Evolutionary conservation across 2,329 filamentous ascomycete genomes (phyloP), one percentile per base, ranked within the genome.

Genomic region (Calycina herbarum): DNA sequence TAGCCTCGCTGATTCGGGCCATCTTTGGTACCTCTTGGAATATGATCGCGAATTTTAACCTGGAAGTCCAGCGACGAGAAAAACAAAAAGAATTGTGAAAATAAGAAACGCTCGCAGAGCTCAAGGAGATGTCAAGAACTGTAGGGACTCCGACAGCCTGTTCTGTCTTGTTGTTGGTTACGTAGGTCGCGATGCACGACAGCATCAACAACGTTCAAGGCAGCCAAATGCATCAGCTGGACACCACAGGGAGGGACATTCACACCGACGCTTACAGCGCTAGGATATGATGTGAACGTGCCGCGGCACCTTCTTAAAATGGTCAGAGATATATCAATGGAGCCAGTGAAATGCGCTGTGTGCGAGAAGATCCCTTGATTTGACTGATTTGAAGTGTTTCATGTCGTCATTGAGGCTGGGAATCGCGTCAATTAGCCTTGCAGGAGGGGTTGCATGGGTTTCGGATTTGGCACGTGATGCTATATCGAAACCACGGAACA

Each of bases 231-330:
- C 38, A 13, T 54, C 48, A 54, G 48, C n/a, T 54, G 45, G 3
- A 51, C 6, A 20, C 17, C n/a, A 20, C 45, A 20, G 17, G 45
- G 45, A 24, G 8, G 31, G n/a, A 24, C n/a, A 13, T 24, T 54
- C 48, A 27, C 8, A 27, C 48, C 20, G 48, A 54, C 20, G 48
- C 48, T 54, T 54, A 54, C 24, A 24, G 48, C 48, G 48, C 20
- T 54, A 54, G 48, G 48, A 51, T 51, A 51, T 5, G 48, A 54
- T 54, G 20, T 24, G 45, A 51, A 51, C 24, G 45, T 51, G 45
- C 42, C 42, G n/a, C 10, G 48, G 20, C 48, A 54, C 48, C 20
- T 54, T 54, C 48, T 54, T 24, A 27, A 54, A 27, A n/a, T 20
- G 20, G 48, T 27, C 8, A 27, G 48, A 27, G 48, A 54, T 54